phyloP scores from a whole-genome alignment of 2,329 filamentous ascomycete species.

The Coniochaeta hoffmannii region DNA sequence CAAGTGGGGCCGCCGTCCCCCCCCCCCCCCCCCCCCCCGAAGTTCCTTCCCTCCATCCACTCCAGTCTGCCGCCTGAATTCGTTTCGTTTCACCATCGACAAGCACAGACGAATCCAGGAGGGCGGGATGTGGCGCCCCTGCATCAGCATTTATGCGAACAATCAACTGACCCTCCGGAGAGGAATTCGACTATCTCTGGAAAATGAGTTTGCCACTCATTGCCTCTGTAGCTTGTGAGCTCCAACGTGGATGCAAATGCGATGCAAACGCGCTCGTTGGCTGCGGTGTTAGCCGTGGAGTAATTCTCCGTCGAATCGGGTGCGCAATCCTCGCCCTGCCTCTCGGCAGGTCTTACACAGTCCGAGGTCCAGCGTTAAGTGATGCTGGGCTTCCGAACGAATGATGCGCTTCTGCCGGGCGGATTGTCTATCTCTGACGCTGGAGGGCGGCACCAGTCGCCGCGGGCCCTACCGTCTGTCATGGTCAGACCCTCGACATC shows the following conservation, averaged over 20 bases:
- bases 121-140: neutral
- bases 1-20: no score
- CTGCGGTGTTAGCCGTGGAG: no score
- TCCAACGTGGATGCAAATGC: neutral
- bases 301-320: neutral
- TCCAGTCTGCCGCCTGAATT: neutral
- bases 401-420: neutral
- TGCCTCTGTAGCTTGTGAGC: no score
- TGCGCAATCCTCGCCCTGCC: neutral
- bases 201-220: neutral
- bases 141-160: neutral
- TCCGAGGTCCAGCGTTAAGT: neutral
- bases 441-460: neutral
- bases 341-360: neutral
- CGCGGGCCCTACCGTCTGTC: neutral
- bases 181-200: neutral
- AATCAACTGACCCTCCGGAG: neutral
- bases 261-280: neutral
- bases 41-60: no score
- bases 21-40: no score
- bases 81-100: neutral
- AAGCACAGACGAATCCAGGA: neutral
- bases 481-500: neutral
- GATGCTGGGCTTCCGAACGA: neutral
- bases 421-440: neutral